phyloP scores from a whole-genome alignment of 1,284 basidiomycete genomes.

The Malassezia arunalokei region DNA sequence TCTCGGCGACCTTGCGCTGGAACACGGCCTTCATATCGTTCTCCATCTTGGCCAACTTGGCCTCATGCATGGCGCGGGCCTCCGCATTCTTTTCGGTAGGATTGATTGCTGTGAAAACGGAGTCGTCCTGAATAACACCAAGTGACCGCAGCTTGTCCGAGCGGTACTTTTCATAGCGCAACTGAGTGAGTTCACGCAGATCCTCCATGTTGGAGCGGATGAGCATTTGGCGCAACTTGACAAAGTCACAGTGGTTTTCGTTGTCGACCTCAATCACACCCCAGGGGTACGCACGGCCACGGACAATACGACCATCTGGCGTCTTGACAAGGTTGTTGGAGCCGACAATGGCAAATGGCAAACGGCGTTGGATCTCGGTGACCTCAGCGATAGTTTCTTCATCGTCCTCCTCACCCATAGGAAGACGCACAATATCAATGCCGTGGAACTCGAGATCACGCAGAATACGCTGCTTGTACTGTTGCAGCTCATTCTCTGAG shows the following conservation, averaged over 20 bases:
- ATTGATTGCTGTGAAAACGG: constrained; percentile 43
- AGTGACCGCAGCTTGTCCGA: constrained; percentile 37
- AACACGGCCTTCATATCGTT: constrained; percentile 47
- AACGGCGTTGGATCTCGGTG: constrained; percentile 41
- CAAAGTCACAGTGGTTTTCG: constrained; percentile 46
- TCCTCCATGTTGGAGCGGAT: constrained; percentile 46
- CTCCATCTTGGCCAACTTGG: constrained; percentile 46
- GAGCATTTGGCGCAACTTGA: constrained; percentile 46
- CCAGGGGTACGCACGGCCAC: constrained; percentile 44
- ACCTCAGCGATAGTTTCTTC: constrained; percentile 43
- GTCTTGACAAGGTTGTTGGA: constrained; percentile 42
- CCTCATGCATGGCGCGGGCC: constrained; percentile 44
- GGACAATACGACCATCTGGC: constrained; percentile 38
- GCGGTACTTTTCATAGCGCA: constrained; percentile 42
- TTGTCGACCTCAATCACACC: constrained; percentile 45
- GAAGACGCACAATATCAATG: constrained; percentile 43
- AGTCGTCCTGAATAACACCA: constrained; percentile 43
- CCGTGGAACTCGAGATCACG: constrained; percentile 41
- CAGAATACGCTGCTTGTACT: constrained; percentile 42
- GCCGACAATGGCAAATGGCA: constrained; percentile 44
- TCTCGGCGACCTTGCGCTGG: constrained; percentile 46
- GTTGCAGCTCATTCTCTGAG: constrained; percentile 35
- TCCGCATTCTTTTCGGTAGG: constrained; percentile 43
- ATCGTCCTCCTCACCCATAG: constrained; percentile 39
- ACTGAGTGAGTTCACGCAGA: constrained; percentile 43